phyloP scores from a whole-genome alignment of 2,329 filamentous ascomycete genomes.

The Lasiodiplodia theobromae region DNA sequence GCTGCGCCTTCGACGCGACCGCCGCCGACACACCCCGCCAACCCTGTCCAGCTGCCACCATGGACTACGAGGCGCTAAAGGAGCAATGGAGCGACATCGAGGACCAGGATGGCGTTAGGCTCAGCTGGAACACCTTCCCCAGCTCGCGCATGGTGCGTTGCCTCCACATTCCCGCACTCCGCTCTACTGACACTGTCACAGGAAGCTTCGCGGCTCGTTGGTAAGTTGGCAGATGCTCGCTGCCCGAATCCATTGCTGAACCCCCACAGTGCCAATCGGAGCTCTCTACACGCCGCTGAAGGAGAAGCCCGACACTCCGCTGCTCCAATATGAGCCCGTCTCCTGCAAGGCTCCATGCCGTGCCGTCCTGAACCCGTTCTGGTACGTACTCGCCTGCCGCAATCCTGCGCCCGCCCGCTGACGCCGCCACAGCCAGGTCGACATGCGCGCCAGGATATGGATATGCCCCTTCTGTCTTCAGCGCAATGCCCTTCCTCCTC shows the following conservation, averaged over 20 bases:
- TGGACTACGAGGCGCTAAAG: conserved; percentile 94
- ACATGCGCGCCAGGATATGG: conserved; percentile 83
- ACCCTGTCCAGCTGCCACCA: conserved; percentile 50
- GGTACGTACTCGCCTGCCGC: conserved; percentile 63
- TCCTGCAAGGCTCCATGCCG: conserved; percentile 96
- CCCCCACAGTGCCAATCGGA: conserved; percentile 78
- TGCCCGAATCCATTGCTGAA: conserved; percentile 31
- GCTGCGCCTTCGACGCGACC: conserved; percentile 12
- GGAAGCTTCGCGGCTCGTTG: conserved; percentile 91
- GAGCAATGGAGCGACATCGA: conserved; percentile 97
- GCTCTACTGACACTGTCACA: conserved; percentile 48
- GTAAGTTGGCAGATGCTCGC: conserved; percentile 36
- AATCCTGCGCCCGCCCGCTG: conserved; percentile 15
- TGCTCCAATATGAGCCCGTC: conserved; percentile 95
- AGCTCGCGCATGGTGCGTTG: conserved; percentile 84
- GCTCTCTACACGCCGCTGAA: conserved; percentile 95
- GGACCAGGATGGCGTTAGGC: conserved; percentile 91
- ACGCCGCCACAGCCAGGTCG: conserved; percentile 69
- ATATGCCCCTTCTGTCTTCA: conserved; percentile 89
- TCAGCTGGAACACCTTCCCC: conserved; percentile 99
- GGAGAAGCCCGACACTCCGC: conserved; percentile 86
- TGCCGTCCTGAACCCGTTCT: conserved; percentile 95
- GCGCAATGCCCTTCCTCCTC: conserved; percentile 80
- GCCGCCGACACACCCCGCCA: conserved; percentile 18
- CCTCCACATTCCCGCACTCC: not conserved